Conservation (phyloP, 1,284 basidiomycete species). For the Moniliophthora roreri region DNA sequence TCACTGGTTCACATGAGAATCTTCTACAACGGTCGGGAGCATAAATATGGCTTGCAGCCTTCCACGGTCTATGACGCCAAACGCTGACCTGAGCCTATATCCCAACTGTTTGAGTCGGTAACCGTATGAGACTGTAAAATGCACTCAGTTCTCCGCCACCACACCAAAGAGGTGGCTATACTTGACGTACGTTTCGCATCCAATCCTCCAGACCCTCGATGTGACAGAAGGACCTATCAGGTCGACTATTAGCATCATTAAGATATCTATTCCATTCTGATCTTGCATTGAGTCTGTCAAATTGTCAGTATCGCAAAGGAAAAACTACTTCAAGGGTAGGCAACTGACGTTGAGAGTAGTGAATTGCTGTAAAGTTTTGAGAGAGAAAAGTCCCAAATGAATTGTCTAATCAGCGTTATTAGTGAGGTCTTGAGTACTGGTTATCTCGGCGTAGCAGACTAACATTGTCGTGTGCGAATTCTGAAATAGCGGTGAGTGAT, state of each 20-base stretch:
- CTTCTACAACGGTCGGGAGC: no score
- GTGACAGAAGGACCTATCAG: no score
- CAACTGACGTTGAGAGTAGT: slow-evolving; percentile 7
- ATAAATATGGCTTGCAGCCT: no score
- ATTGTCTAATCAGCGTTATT: slow-evolving; percentile 1
- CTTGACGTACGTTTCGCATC: no score
- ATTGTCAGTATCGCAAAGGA: neutral
- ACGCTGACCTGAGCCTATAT: no score
- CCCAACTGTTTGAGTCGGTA: no score
- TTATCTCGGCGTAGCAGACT: neutral
- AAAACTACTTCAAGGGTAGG: neutral
- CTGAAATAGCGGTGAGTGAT: neutral
- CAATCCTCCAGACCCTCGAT: no score
- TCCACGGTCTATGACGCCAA: no score
- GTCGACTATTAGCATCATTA: neutral
- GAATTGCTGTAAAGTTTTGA: slow-evolving; percentile 10
- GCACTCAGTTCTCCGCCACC: no score
- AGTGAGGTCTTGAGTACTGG: neutral
- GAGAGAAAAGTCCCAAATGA: slow-evolving; percentile 11
- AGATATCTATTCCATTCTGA: slow-evolving; percentile 9
- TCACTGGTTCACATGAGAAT: no score
- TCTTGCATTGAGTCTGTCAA: slow-evolving; percentile 7
- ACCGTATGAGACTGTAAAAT: no score
- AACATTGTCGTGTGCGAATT: slow-evolving; percentile 5
- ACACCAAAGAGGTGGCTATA: no score